Evolutionary conservation across 331 rosid species (phyloP).

Genomic region (Malus hybrid): DNA sequence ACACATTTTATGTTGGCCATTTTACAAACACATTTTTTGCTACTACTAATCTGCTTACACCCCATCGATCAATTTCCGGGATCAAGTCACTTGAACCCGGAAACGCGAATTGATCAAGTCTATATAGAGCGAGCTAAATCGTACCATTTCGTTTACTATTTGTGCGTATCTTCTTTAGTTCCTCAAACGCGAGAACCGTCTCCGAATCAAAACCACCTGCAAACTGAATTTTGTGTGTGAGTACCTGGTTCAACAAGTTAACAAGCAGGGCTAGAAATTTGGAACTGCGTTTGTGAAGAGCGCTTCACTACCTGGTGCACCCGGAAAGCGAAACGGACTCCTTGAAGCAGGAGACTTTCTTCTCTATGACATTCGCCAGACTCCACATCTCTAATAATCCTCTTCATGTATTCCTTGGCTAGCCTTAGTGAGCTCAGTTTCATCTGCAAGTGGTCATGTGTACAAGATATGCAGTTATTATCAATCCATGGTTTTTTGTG

Average conservation of each 20-base stretch:
- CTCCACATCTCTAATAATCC: slow-evolving; percentile 43
- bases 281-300: background rate
- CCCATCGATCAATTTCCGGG: background rate
- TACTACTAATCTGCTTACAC: background rate
- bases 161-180: slow-evolving; percentile 47
- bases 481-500: background rate
- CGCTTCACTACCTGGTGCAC: slow-evolving; percentile 62
- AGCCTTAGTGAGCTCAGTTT: slow-evolving; percentile 63
- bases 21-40: background rate
- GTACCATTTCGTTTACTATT: background rate
- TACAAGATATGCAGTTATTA: background rate
- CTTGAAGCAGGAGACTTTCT: slow-evolving; percentile 59
- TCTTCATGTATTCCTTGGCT: slow-evolving; percentile 61
- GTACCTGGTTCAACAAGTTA: background rate
- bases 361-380: slow-evolving; percentile 34
- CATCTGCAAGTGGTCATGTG: slow-evolving; percentile 37
- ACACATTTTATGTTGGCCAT: background rate
- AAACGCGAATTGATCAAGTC: too few relatives aligned
- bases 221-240: slow-evolving; percentile 42
- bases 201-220: slow-evolving; percentile 90
- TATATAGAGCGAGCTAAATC: background rate
- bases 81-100: too few relatives aligned
- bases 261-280: background rate
- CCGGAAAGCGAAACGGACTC: slow-evolving; percentile 74
- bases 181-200: slow-evolving; percentile 48